phyloP scores from a whole-genome alignment of 306 rosid genomes.

The Glycine tomentella region DNA sequence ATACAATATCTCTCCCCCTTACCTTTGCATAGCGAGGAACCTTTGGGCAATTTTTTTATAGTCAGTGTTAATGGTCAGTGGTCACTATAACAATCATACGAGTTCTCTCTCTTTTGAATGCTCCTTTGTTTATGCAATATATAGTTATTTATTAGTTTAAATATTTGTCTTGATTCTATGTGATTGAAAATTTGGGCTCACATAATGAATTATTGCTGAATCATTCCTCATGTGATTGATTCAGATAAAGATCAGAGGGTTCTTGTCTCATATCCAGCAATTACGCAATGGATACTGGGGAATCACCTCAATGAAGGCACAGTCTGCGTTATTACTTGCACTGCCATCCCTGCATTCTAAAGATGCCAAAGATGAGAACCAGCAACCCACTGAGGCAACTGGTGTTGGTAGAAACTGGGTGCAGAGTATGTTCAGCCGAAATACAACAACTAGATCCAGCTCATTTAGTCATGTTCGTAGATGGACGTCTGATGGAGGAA shows the following conservation, averaged over 20 bases:
- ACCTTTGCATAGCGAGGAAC: too few species aligned
- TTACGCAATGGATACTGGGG: constrained; percentile 89
- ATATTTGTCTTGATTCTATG: too few species aligned
- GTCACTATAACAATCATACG: too few species aligned
- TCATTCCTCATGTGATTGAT: constrained; percentile 44
- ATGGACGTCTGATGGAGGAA: constrained; percentile 87
- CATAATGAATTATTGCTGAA: constrained; percentile 36
- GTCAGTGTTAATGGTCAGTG: too few species aligned
- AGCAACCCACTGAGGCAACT: constrained; percentile 90
- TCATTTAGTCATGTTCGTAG: constrained; percentile 84
- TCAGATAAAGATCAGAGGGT: constrained; percentile 96
- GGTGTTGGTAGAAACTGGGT: constrained; percentile 96
- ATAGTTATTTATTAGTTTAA: too few species aligned
- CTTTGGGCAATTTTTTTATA: too few species aligned
- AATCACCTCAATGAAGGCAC: constrained; percentile 68
- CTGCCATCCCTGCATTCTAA: constrained; percentile 84
- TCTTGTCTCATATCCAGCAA: constrained; percentile 88
- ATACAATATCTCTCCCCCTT: too few species aligned
- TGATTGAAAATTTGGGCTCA: constrained; percentile 34
- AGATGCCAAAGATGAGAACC: constrained; percentile 75
- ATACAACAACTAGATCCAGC: constrained; percentile 70
- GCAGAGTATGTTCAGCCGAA: constrained; percentile 97
- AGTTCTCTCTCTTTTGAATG: too few species aligned
- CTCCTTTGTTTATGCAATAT: too few species aligned
- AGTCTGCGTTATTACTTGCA: constrained; percentile 66